These are phyloP conservation scores for Suillus plorans DNA, from an alignment of 768 basidiomycete species.

Conservation along the genomic window DNA sequence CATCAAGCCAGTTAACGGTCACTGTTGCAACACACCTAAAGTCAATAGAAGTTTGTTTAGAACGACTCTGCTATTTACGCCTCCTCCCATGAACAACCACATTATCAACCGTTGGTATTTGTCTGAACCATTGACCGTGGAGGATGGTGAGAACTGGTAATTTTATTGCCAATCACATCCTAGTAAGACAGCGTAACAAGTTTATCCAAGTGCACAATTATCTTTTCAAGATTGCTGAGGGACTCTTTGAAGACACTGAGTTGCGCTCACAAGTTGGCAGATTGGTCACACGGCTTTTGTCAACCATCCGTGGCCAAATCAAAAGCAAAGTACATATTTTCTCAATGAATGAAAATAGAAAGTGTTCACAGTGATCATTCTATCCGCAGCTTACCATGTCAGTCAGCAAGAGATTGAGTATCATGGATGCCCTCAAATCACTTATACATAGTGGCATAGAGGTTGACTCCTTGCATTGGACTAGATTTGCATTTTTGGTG, in stretches of 20 bases:
- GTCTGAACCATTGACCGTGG: too few relatives aligned
- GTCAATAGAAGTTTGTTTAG: too few relatives aligned
- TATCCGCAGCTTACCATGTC: neutral
- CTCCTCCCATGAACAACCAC: too few relatives aligned
- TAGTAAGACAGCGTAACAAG: too few relatives aligned
- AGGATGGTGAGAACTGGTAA: too few relatives aligned
- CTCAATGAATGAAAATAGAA: too few relatives aligned
- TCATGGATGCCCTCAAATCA: conserved; percentile 5
- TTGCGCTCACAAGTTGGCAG: neutral
- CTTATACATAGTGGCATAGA: conserved; percentile 5
- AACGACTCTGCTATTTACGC: too few relatives aligned
- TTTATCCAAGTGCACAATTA: conserved; percentile 5
- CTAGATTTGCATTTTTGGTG: conserved; percentile 7
- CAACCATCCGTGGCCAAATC: conserved; percentile 1
- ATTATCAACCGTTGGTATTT: too few relatives aligned
- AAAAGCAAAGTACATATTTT: neutral
- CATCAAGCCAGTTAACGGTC: too few relatives aligned
- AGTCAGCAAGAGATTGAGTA: conserved; percentile 4
- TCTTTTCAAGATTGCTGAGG: conserved; percentile 7
- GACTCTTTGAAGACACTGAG: conserved; percentile 2
- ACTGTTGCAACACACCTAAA: too few relatives aligned
- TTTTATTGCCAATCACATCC: too few relatives aligned
- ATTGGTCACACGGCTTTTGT: conserved; percentile 3
- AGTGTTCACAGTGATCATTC: too few relatives aligned
- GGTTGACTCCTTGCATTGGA: conserved; percentile 9